These are phyloP conservation scores for Yamadazyma trypodendri DNA, from an alignment of 1,139 yeast species.

Conservation along the genomic window DNA sequence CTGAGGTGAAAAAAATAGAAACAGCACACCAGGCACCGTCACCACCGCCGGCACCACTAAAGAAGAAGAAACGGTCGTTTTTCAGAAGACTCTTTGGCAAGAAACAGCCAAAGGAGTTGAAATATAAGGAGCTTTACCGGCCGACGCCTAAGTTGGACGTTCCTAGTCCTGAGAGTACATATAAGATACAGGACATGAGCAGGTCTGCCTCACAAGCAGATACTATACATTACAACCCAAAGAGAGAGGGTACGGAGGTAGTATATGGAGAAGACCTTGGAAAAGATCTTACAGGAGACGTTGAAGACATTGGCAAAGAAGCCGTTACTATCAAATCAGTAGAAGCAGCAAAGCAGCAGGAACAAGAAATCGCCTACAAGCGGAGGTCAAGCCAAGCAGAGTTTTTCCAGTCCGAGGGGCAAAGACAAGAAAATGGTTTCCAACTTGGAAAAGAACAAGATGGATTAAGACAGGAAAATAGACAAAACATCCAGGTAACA, in stretches of 20 bases:
- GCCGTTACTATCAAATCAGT: neutral
- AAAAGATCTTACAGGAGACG: too few species aligned
- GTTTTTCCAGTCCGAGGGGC: too few species aligned
- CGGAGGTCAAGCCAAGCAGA: neutral
- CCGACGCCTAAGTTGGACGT: slow-evolving; percentile 19
- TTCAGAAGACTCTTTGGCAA: slow-evolving; percentile 19
- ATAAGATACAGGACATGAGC: slow-evolving; percentile 11
- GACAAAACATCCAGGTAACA: too few species aligned
- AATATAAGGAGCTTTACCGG: slow-evolving; percentile 17
- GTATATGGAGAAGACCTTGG: too few species aligned
- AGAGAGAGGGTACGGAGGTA: too few species aligned
- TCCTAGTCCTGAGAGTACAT: too few species aligned
- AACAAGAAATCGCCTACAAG: neutral
- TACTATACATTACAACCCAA: slow-evolving; percentile 1
- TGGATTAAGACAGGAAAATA: too few species aligned
- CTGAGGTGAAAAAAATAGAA: neutral
- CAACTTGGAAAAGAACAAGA: too few species aligned
- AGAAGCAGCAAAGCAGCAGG: neutral
- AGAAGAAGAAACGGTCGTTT: slow-evolving; percentile 18
- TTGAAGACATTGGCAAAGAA: neutral
- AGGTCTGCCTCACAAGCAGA: slow-evolving; percentile 3
- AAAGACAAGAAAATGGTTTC: too few species aligned
- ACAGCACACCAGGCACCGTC: neutral
- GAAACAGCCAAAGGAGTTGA: slow-evolving; percentile 5
- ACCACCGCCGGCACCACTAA: slow-evolving; percentile 3